These are phyloP conservation scores for Starmera stellimalicola DNA, from an alignment of 1,139 yeast species.

Conservation along the genomic window DNA sequence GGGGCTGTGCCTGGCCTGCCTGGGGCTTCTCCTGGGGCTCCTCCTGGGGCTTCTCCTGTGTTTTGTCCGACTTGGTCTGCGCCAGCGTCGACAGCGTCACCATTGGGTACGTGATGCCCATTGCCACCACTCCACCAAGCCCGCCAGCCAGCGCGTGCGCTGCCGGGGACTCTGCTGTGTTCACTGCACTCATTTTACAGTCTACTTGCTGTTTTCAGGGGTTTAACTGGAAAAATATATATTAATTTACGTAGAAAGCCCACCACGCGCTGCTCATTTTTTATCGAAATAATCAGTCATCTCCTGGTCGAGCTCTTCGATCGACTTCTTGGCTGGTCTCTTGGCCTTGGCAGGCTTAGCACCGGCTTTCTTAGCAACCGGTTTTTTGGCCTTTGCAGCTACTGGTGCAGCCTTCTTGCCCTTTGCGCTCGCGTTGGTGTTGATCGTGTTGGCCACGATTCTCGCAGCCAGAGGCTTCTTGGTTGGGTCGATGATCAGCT, in stretches of 20 bases:
- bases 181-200: conserved; percentile 24
- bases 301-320: conserved; percentile 88
- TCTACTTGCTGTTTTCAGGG: background rate
- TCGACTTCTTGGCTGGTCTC: conserved; percentile 56
- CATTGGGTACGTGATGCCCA: conserved; percentile 75
- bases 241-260: background rate
- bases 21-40: conserved; percentile 17
- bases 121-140: conserved; percentile 82
- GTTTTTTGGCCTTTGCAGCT: conserved; percentile 22
- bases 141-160: conserved; percentile 93
- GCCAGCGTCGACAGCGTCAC: conserved; percentile 80
- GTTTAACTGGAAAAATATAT: background rate
- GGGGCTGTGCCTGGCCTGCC: conserved; percentile 11
- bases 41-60: conserved; percentile 18
- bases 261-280: conserved; percentile 14
- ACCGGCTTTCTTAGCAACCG: conserved; percentile 21
- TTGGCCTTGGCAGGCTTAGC: conserved; percentile 26
- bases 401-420: conserved; percentile 11
- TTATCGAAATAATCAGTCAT: conserved; percentile 76
- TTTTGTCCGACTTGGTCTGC: conserved; percentile 51
- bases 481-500: conserved; percentile 79
- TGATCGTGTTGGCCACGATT: conserved; percentile 42
- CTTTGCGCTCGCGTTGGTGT: conserved; percentile 12
- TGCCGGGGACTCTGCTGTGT: too few relatives aligned
- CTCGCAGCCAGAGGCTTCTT: conserved; percentile 69